phyloP scores from a whole-genome alignment of 164 flowering plant genomes.

The grape (Vitis vinifera) region ASM3070453v1 NC_081817.1:7513001-7513500 shows the following conservation, averaged over 20 bases:
- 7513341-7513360: neutral
- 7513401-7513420: neutral
- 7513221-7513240: neutral
- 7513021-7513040: too few species aligned
- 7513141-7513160: conserved; percentile 10
- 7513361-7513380: neutral
- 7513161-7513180: conserved; percentile 17
- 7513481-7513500: too few species aligned
- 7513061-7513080: too few species aligned
- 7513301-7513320: conserved; percentile 1
- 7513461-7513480: too few species aligned
- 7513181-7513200: conserved; percentile 10
- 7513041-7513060: too few species aligned
- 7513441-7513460: too few species aligned
- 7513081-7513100: too few species aligned
- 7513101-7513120: too few species aligned
- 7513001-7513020: too few species aligned
- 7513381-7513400: conserved; percentile 8
- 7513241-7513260: neutral
- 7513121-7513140: neutral
- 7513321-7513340: conserved; percentile 4
- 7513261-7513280: too few species aligned
- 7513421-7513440: too few species aligned
- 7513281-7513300: neutral
- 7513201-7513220: conserved; percentile 1